phyloP scores from a whole-genome alignment of 176 grass and related monocot genomes.

The Microstegium vimineum region DNA sequence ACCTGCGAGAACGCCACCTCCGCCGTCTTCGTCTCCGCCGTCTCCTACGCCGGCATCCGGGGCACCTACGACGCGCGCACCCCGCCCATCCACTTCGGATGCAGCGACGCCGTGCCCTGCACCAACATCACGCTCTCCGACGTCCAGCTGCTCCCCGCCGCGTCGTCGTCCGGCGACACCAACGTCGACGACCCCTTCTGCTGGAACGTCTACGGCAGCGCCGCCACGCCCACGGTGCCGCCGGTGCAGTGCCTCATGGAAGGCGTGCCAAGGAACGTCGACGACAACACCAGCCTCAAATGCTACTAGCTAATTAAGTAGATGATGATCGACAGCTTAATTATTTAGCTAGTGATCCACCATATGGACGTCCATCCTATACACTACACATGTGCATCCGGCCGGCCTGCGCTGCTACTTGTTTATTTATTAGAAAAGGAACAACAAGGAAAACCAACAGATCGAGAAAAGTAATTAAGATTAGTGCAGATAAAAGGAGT shows the following conservation, averaged over 20 bases:
- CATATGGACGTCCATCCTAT: too few relatives aligned
- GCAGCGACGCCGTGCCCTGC: constrained; percentile 89
- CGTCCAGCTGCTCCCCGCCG: constrained; percentile 71
- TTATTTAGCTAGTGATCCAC: too few relatives aligned
- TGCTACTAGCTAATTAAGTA: too few relatives aligned
- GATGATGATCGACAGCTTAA: too few relatives aligned
- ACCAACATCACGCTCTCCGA: constrained; percentile 86
- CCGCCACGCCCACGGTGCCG: constrained; percentile 56
- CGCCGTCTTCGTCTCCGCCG: constrained; percentile 57
- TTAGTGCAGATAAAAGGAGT: constrained; percentile 23
- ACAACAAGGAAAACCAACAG: neutral
- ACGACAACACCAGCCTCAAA: constrained; percentile 24
- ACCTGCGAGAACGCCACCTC: constrained; percentile 71
- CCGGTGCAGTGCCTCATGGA: constrained; percentile 58
- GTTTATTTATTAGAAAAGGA: constrained; percentile 14
- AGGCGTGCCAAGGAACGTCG: constrained; percentile 39
- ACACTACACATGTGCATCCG: too few relatives aligned
- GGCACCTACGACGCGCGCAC: constrained; percentile 78
- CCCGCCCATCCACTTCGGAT: constrained; percentile 85
- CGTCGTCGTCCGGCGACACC: constrained; percentile 20
- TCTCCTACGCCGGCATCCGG: constrained; percentile 65
- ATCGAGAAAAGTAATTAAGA: neutral
- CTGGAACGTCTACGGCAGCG: constrained; percentile 77
- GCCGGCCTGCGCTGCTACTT: neutral
- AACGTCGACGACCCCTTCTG: constrained; percentile 66